Percentiles rank a stretch among this genome's conserved stretches.
phyloP scores from a whole-genome alignment of 2,329 filamentous ascomycete species.

The Fusarium irregulare region DNA sequence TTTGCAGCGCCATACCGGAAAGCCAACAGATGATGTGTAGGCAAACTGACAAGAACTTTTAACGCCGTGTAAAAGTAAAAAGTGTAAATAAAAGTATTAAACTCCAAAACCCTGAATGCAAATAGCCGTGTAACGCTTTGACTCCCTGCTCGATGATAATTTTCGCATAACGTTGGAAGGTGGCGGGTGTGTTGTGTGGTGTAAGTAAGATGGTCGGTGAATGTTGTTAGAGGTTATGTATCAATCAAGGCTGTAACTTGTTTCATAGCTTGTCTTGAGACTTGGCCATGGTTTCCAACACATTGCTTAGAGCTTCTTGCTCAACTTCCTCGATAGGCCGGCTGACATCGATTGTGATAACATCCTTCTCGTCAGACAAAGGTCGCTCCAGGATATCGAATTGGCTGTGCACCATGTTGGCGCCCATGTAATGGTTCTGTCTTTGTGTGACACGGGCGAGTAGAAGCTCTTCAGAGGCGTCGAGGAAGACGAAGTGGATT shows the following conservation, averaged over 20 bases:
- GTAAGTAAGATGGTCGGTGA: not conserved
- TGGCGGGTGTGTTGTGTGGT: not conserved
- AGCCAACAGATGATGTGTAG: constrained; percentile 32
- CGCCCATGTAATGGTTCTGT: constrained; percentile 94
- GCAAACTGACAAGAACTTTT: constrained; percentile 12
- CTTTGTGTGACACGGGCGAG: constrained; percentile 79
- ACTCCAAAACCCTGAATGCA: constrained; percentile 29
- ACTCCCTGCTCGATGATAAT: constrained; percentile 43
- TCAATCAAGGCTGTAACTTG: not conserved
- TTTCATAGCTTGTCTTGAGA: constrained; percentile 37
- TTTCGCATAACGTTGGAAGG: constrained; percentile 21
- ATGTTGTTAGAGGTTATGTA: not conserved
- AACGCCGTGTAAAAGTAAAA: constrained; percentile 32
- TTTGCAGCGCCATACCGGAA: constrained; percentile 25
- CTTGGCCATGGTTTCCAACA: constrained; percentile 62
- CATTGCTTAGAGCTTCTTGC: constrained; percentile 67
- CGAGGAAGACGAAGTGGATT: constrained; percentile 93
- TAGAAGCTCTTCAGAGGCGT: constrained; percentile 79
- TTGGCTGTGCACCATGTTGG: constrained; percentile 94
- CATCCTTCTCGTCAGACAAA: constrained; percentile 74
- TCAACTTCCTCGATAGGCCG: constrained; percentile 68
- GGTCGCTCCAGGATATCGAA: constrained; percentile 90
- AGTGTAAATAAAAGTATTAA: constrained; percentile 21
- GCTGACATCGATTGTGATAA: constrained; percentile 77
- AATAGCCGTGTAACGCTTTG: constrained; percentile 42